Percentiles rank a stretch among this genome's conserved stretches.
Conservation (phyloP, 2,329 filamentous ascomycete genomes). For the Fusarium fracticaudum region DNA sequence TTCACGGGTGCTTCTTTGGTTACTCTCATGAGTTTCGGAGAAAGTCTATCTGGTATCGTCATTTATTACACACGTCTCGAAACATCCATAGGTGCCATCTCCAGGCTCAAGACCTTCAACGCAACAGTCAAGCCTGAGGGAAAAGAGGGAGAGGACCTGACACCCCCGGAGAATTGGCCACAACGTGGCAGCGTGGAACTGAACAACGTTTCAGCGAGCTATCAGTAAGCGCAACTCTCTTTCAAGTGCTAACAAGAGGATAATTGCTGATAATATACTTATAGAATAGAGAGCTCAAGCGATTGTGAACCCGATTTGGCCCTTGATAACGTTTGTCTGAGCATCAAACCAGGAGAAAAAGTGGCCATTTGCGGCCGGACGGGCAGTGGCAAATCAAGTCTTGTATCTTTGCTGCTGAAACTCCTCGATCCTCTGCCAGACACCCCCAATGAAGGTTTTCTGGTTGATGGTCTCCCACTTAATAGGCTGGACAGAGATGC, state of each 20-base stretch:
- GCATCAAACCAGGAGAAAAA: constrained; percentile 46
- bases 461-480: constrained; percentile 55
- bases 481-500: constrained; percentile 50
- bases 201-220: constrained; percentile 46
- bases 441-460: constrained; percentile 32
- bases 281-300: background rate
- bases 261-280: no score
- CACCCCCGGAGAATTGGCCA: constrained; percentile 45
- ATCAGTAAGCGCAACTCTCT: constrained; percentile 39
- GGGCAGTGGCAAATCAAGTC: constrained; percentile 56
- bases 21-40: constrained; percentile 49
- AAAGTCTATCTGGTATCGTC: constrained; percentile 31
- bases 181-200: constrained; percentile 44
- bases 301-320: constrained; percentile 29
- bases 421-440: constrained; percentile 52
- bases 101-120: constrained; percentile 31
- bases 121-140: constrained; percentile 37
- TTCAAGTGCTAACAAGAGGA: no score
- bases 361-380: constrained; percentile 51
- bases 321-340: constrained; percentile 41
- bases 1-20: constrained; percentile 53
- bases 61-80: constrained; percentile 33
- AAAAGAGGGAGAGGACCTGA: constrained; percentile 27
- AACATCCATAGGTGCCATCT: constrained; percentile 38
- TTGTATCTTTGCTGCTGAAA: constrained; percentile 53